Evolutionary conservation across 495 filamentous ascomycete species (phyloP).

Genomic region (Aspergillus cristatus): DNA sequence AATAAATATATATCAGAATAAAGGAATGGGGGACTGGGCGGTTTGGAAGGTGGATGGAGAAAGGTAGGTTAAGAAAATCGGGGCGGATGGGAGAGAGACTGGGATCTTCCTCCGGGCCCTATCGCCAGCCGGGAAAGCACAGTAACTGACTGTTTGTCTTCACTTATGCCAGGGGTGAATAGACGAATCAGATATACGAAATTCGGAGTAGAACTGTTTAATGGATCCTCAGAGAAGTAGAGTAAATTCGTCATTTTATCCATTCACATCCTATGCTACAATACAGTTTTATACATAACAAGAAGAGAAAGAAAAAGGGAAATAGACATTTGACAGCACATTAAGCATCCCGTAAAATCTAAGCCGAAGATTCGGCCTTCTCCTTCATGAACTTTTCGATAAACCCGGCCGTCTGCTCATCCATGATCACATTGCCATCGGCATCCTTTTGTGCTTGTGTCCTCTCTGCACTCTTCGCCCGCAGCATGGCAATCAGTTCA

Average conservation of each 20-base stretch:
- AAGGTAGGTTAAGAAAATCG: background rate
- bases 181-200: too few relatives aligned
- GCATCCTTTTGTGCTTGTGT: conserved; percentile 21
- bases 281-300: conserved; percentile 28
- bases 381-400: conserved; percentile 27
- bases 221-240: too few relatives aligned
- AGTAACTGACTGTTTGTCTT: too few relatives aligned
- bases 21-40: conserved; percentile 3
- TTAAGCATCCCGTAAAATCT: background rate
- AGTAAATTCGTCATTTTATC: too few relatives aligned
- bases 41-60: background rate
- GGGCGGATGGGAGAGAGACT: conserved; percentile 1
- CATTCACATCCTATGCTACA: conserved; percentile 31
- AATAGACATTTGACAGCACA: background rate
- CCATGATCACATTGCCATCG: conserved; percentile 30
- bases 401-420: conserved; percentile 22
- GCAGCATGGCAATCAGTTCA: conserved; percentile 15
- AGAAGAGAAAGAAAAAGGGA: conserved; percentile 3
- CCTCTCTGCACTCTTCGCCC: conserved; percentile 15
- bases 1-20: background rate
- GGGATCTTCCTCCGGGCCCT: conserved; percentile 3
- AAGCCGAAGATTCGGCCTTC: conserved; percentile 7
- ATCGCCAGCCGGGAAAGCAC: conserved; percentile 2
- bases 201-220: too few relatives aligned
- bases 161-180: too few relatives aligned